Evolutionary conservation across 805 yeast genomes (phyloP), one percentile per base, ranked within the genome.

Genomic region (Kuraishia molischiana): DNA sequence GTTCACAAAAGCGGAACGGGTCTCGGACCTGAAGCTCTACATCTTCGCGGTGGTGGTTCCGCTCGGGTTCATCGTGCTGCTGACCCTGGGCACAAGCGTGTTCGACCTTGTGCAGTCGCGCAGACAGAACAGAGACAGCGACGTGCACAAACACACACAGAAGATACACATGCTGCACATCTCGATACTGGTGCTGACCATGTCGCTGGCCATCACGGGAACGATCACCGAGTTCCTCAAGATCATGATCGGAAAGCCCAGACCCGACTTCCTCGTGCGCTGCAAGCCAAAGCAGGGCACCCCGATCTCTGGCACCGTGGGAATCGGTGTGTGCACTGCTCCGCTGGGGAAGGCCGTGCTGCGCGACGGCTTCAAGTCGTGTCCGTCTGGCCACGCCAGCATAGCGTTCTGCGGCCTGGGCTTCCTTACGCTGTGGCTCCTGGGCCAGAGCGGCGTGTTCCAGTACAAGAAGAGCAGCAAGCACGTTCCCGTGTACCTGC

Each of bases 191-290:
- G 43, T 65, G 9, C 61, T 72, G 21, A 47, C 62, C n/a, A 48
- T 64, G 3, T 44, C 64, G 3, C 56, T 74, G 3, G 58, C 67
- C 30, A 42, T 69, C n/a, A 54, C 64, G 42, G 69, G 75, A 31
- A 61, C 79, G 13, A 47, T 79, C 39, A 85, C 95, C 3, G 84
- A 86, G 48, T 65, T 77, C 24, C 58, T 85, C 43, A 89, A 90
- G 62, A 72, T 79, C 50, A 72, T 80, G 67, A 74, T 89, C 35
- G 95, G 95, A 1, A 75, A 95, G 53, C 80, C 79, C 38, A 69
- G 97, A 47, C 97, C 97, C 0, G 97, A 89, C 59, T 85, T 87
- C 53, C 59, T 90, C 41, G 82, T 82, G 5, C 68, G 97, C 45
- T 89, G 97, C 56, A 4, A 18, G 13, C 31, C 31, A 8, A 28